Conservation (phyloP, 345 rosid species). For the Eucalyptus brandiana region DNA sequence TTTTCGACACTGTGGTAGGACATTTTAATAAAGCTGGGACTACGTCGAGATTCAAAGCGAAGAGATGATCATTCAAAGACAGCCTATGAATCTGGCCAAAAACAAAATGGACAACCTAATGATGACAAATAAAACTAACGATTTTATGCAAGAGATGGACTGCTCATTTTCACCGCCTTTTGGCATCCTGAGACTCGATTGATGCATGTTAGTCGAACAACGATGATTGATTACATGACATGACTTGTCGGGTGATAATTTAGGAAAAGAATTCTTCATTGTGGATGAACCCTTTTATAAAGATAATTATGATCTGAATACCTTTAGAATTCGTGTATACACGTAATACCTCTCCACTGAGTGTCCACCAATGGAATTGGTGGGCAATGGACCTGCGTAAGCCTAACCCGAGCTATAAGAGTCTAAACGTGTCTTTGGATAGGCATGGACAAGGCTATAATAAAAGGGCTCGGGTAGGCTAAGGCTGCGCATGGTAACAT, state of each 20-base stretch:
- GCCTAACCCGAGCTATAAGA: neutral
- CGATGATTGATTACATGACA: neutral
- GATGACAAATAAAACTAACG: neutral
- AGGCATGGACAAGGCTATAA: neutral
- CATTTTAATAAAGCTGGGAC: neutral
- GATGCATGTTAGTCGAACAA: neutral
- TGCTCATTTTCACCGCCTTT: neutral
- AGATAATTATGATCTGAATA: neutral
- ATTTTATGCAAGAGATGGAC: neutral
- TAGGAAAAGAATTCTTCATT: neutral
- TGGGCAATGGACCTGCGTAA: neutral
- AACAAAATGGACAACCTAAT: neutral
- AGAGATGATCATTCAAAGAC: neutral
- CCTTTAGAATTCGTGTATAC: neutral
- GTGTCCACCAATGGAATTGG: neutral
- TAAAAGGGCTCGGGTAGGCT: neutral
- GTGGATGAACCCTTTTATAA: neutral
- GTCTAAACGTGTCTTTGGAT: neutral
- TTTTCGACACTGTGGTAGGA: neutral
- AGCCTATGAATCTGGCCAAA: neutral
- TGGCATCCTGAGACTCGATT: neutral
- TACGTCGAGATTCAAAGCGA: neutral
- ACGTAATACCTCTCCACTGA: neutral
- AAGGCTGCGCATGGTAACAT: neutral
- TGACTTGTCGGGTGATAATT: neutral